Base-by-base conservation (phyloP, 2,329 filamentous ascomycete genomes). In the Monilinia fructicola region DNA sequence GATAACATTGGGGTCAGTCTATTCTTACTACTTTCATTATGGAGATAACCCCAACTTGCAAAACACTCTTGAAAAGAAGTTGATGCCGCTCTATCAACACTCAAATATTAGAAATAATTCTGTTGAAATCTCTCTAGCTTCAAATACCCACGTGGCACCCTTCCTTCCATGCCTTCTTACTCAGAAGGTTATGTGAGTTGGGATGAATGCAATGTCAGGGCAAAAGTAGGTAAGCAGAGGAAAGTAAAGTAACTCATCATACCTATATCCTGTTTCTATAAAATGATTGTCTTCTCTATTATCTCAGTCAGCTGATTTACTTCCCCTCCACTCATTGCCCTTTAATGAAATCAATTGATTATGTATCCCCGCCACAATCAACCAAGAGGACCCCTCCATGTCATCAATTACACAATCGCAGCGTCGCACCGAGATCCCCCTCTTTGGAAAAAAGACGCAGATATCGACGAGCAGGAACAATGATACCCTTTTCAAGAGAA, bases 1-100 rank as follows among this genome's bases (percentile, higher is more conserved):
- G 31, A 59, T 31, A 18, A 53, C 60, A 50, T 40, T 46, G n/a
- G 16, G 11, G 40, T 12, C 18, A 70, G 46, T 46, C 35, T 26
- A 70, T 54, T 63, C 40, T 63, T 52, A 78, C 78, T 74, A 59
- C 77, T 76, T 61, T 78, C 77, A 68, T 78, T 78, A 55, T 79
- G 77, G 46, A 78, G 60, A 62, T 76, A 75, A 16, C 70, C 68
- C 71, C 74, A 76, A 61, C 74, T 78, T 14, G 58, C 58, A 31
- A 78, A 65, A 46, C 74, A 77, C 14, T 70, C 70, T 26, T 12
- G 46, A 3, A 76, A 59, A 6, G 74, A 75, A 35, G 66, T 68
- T n/a, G 70, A 72, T 26, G 72, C 72, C 46, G 67, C 62, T 35
- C 76, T 65, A 61, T 54, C 26, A 61, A 38, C n/a, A 35, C n/a